These are phyloP conservation scores for Miamiensis avidus DNA, from an alignment of 169 alveolate species.

Conservation along the genomic window DNA sequence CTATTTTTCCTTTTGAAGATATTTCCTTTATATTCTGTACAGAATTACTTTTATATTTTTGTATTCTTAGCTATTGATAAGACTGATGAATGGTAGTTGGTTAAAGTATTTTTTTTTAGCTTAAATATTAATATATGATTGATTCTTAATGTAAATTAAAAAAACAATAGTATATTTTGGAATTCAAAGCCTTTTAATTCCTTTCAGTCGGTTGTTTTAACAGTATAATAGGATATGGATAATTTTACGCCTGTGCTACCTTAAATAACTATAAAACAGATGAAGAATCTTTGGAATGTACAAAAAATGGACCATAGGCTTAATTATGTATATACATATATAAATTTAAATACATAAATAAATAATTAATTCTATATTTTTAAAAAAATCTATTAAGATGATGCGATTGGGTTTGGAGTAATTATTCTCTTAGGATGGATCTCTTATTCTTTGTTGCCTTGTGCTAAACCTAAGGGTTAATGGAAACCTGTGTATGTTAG, in stretches of 20 bases:
- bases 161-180: not conserved
- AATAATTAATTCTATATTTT: not conserved
- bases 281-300: not conserved
- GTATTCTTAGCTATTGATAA: not conserved
- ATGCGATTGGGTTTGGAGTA: not conserved
- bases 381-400: not conserved
- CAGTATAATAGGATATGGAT: not conserved
- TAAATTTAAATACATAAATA: too few species aligned
- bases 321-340: not conserved
- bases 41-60: too few species aligned
- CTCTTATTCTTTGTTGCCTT: not conserved
- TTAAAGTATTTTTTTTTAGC: not conserved
- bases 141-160: not conserved
- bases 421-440: not conserved
- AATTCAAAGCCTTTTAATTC: not conserved
- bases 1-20: not conserved
- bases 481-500: not conserved
- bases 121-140: too few species aligned
- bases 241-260: not conserved
- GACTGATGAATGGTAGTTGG: not conserved
- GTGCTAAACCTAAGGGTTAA: not conserved
- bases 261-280: not conserved
- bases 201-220: not conserved
- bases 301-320: not conserved
- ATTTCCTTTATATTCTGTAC: not conserved